These are phyloP conservation scores for Albophoma yamanashiensis DNA, from an alignment of 2,329 filamentous ascomycete species.

Conservation along the genomic window DNA sequence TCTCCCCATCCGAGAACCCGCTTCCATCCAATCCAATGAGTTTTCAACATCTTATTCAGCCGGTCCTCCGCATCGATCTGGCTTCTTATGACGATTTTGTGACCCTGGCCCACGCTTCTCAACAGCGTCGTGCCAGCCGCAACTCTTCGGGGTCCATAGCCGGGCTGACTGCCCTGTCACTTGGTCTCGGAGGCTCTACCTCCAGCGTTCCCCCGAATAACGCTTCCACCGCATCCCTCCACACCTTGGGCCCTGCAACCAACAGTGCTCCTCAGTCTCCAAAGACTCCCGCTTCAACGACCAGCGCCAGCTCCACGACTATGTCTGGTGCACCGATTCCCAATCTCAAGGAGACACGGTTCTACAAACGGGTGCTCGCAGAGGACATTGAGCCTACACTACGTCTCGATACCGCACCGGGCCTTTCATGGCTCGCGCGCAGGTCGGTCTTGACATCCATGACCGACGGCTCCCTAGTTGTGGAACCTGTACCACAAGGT, in stretches of 20 bases:
- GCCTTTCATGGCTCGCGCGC: conserved; percentile 86
- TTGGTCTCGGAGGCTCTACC: conserved; percentile 33
- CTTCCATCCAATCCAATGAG: conserved; percentile 52
- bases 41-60: conserved; percentile 73
- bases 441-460: conserved; percentile 76
- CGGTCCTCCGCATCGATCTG: conserved; percentile 74
- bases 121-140: conserved; percentile 49
- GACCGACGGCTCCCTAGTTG: conserved; percentile 73
- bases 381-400: conserved; percentile 95
- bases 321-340: conserved; percentile 28
- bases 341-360: conserved; percentile 78
- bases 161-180: conserved; percentile 33
- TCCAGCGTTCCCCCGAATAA: conserved; percentile 42
- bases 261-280: conserved; percentile 48
- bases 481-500: conserved; percentile 70
- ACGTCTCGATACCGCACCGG: conserved; percentile 78
- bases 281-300: conserved; percentile 42
- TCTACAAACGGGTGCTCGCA: conserved; percentile 79
- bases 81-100: conserved; percentile 77
- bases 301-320: conserved; percentile 31
- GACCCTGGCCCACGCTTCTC: conserved; percentile 60
- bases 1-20: conserved; percentile 30
- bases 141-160: conserved; percentile 59
- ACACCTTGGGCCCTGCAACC: conserved; percentile 34
- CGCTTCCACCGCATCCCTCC: conserved; percentile 49